Base-by-base conservation (phyloP, 2,329 filamentous ascomycete species). In the Ilyonectria sp. region DNA sequence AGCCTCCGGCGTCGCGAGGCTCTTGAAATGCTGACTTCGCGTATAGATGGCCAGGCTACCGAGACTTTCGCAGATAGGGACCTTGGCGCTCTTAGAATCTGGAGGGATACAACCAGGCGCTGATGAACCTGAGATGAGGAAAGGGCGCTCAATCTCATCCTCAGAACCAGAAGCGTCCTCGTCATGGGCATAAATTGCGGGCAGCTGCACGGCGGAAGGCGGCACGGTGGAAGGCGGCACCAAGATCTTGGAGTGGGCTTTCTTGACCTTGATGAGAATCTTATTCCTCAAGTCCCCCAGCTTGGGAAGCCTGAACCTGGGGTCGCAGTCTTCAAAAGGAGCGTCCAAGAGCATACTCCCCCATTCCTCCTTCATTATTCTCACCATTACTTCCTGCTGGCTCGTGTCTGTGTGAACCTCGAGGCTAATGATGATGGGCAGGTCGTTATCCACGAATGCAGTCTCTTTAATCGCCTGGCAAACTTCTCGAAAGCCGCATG, bases 321-420 rank as follows among this genome's bases (percentile, higher is more conserved):
- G 84, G 77, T 89, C 78, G 72, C 84, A 83, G 73, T 84, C 81
- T 21, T 87, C 84, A 21, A 82, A 86, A 43, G 82, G 82, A 60
- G 82, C 75, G 23, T 94, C 91, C 11, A 98, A 85, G 6, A 98
- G 85, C 74, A 92, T 82, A 0, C 89, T 91, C 46, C 87, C 88
- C 94, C 95, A 99, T 70, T 93, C 92, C 72, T 97, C 90, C 71
- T 91, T 91, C 92, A 99, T 98, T 70, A 98, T 97, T 63, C 93
- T 89, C 11, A 97, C 95, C 93, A 98, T 98, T 57, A 93, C 87
- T 70, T 94, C 90, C 80, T 99, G 96, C 80, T 98, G 95, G 60
- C 93, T 90, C 1, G 87, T 83, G 68, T 92, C 89, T 15, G 94
- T 92, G 79, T 98, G 95, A 0, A 98, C 93, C 80, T 99, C 96